These are phyloP conservation scores for Agrocybe praecox DNA, from an alignment of 768 basidiomycete species.

Conservation along the genomic window DNA sequence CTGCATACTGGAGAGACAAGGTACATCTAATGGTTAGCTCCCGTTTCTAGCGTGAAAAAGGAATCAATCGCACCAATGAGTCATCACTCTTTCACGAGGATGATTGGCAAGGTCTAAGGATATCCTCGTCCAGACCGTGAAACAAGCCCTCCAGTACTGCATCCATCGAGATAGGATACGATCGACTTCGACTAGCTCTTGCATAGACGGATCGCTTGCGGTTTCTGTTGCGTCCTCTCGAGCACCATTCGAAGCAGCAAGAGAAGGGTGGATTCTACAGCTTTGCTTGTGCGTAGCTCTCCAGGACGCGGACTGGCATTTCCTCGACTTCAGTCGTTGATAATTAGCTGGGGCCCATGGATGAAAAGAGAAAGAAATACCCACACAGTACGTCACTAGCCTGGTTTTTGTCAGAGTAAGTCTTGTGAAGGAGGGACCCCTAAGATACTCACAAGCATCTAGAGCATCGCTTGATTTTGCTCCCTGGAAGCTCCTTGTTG, in stretches of 20 bases:
- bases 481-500: neutral
- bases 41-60: neutral
- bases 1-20: neutral
- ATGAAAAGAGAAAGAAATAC: neutral
- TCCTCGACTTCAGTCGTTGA: constrained; percentile 1
- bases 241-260: neutral
- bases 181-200: neutral
- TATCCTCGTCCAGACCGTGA: neutral
- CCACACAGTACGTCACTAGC: constrained; percentile 11
- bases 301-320: constrained; percentile 11
- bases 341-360: neutral
- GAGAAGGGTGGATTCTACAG: constrained; percentile 7
- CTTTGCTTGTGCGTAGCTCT: constrained; percentile 7
- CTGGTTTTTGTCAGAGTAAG: neutral
- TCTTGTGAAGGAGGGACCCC: no score
- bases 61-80: constrained; percentile 9
- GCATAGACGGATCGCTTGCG: neutral
- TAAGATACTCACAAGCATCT: constrained; percentile 5
- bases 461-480: constrained; percentile 6
- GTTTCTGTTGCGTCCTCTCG: neutral
- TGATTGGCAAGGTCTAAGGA: constrained; percentile 10
- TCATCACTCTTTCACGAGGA: constrained; percentile 6
- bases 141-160: constrained; percentile 6
- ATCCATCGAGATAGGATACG: constrained; percentile 4
- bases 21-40: neutral